Evolutionary conservation across 1,139 yeast species (phyloP).

Genomic region (Geotrichum carabidarum): DNA sequence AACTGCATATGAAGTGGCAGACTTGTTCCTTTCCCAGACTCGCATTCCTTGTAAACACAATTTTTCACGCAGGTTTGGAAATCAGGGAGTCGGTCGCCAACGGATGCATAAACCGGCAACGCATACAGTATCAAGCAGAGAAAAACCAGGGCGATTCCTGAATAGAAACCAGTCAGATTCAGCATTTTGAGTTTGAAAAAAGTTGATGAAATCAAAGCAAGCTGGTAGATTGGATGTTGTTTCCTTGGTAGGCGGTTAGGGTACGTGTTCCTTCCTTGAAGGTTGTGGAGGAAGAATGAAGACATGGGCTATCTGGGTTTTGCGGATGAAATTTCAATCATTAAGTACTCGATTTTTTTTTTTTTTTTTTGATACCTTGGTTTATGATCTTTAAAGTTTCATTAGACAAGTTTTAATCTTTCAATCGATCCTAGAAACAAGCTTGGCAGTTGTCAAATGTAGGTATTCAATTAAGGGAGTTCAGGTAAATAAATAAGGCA

Average conservation of each 20-base stretch:
- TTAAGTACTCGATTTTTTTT: too few species aligned
- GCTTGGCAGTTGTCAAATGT: too few species aligned
- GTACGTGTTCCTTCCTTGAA: background rate
- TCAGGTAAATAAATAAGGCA: background rate
- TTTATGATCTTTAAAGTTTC: background rate
- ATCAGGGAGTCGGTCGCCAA: conserved; percentile 72
- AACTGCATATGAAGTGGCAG: conserved; percentile 45
- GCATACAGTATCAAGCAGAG: conserved; percentile 5
- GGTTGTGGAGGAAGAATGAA: background rate
- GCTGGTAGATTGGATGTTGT: background rate
- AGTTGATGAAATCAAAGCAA: too few species aligned
- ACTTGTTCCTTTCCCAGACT: conserved; percentile 29
- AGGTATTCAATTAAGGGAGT: background rate
- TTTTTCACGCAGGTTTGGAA: conserved; percentile 60
- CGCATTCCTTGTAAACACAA: conserved; percentile 47
- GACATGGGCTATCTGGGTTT: background rate
- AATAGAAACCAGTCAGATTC: too few species aligned
- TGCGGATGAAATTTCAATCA: too few species aligned
- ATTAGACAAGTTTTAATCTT: too few species aligned
- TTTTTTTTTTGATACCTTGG: too few species aligned
- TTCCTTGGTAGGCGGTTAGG: background rate
- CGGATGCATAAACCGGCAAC: conserved; percentile 46
- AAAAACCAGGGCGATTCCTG: background rate
- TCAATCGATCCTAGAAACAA: too few species aligned
- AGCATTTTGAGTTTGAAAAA: too few species aligned